These are phyloP conservation scores for Alternaria longipes DNA, from an alignment of 2,329 filamentous ascomycete species.

Conservation along the genomic window DNA sequence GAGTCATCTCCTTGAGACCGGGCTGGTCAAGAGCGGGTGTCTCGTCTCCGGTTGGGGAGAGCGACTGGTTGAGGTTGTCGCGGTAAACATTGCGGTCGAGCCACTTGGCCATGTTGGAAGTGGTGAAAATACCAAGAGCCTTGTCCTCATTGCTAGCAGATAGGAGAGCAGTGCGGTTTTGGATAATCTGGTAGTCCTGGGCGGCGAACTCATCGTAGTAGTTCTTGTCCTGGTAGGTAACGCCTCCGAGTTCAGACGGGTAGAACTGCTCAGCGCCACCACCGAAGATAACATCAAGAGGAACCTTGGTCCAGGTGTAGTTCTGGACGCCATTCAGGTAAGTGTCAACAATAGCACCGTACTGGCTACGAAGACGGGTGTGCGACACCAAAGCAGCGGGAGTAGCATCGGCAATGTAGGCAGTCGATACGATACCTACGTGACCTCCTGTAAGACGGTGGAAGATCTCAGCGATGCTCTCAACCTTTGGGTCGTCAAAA, in stretches of 20 bases:
- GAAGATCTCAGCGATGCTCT: slow-evolving; percentile 82
- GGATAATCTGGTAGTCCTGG: slow-evolving; percentile 74
- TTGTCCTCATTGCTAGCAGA: slow-evolving; percentile 66
- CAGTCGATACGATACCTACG: slow-evolving; percentile 76
- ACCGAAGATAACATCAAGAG: slow-evolving; percentile 79
- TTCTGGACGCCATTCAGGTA: slow-evolving; percentile 79
- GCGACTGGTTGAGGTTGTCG: slow-evolving; percentile 73
- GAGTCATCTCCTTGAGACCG: slow-evolving; percentile 87
- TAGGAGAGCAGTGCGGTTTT: slow-evolving; percentile 77
- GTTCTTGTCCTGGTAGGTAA: slow-evolving; percentile 74
- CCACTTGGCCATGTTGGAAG: slow-evolving; percentile 81
- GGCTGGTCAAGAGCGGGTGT: slow-evolving; percentile 76
- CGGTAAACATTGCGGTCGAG: slow-evolving; percentile 84
- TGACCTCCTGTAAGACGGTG: slow-evolving; percentile 71
- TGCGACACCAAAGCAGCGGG: slow-evolving; percentile 71
- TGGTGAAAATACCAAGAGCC: slow-evolving; percentile 80
- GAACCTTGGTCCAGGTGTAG: slow-evolving; percentile 81
- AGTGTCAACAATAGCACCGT: slow-evolving; percentile 77
- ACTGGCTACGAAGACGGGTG: slow-evolving; percentile 73
- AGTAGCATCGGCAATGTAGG: slow-evolving; percentile 82
- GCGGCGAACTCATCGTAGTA: slow-evolving; percentile 77
- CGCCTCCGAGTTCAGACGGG: slow-evolving; percentile 60
- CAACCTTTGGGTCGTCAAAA: slow-evolving; percentile 87
- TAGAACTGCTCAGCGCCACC: slow-evolving; percentile 85
- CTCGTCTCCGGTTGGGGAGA: slow-evolving; percentile 73